Percentiles rank a stretch among this genome's conserved stretches.
phyloP scores from a whole-genome alignment of 345 rosid species.

The Reutealis trisperma region DNA sequence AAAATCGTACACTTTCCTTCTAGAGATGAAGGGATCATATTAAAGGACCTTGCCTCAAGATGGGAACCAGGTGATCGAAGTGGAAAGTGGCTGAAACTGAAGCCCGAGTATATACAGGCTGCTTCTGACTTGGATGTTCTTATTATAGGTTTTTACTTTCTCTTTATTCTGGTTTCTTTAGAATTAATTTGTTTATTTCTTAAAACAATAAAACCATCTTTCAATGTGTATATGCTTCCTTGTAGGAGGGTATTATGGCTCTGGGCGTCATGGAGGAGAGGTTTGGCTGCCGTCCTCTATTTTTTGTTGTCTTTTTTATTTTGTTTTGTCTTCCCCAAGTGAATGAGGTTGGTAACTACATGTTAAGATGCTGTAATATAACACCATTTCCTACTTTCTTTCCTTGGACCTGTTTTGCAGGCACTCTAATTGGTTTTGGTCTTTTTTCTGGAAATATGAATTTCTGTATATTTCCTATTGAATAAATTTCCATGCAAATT shows the following conservation, averaged over 20 bases:
- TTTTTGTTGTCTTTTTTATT: neutral
- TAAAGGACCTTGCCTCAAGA: conserved; percentile 88
- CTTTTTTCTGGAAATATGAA: neutral
- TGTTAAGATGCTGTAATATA: neutral
- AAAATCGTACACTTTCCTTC: neutral
- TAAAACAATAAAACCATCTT: neutral
- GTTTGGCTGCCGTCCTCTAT: conserved; percentile 31
- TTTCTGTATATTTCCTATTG: neutral
- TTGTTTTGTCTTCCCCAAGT: neutral
- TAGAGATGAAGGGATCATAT: conserved; percentile 89
- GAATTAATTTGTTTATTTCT: conserved; percentile 21
- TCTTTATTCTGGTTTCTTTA: conserved; percentile 7
- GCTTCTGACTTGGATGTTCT: conserved; percentile 96
- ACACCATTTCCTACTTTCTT: neutral
- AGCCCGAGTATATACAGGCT: conserved; percentile 82
- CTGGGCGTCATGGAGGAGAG: conserved; percentile 98
- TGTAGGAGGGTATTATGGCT: conserved; percentile 94
- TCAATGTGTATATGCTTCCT: conserved; percentile 19
- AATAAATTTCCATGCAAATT: conserved; percentile 2
- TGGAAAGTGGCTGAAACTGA: conserved; percentile 96
- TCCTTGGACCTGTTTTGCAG: no score
- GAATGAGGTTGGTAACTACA: neutral
- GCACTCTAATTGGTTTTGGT: neutral
- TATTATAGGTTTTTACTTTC: conserved; percentile 65
- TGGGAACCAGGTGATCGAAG: conserved; percentile 99